Conservation (phyloP, 2,329 filamentous ascomycete species). For the Aspergillus nomiae region DNA sequence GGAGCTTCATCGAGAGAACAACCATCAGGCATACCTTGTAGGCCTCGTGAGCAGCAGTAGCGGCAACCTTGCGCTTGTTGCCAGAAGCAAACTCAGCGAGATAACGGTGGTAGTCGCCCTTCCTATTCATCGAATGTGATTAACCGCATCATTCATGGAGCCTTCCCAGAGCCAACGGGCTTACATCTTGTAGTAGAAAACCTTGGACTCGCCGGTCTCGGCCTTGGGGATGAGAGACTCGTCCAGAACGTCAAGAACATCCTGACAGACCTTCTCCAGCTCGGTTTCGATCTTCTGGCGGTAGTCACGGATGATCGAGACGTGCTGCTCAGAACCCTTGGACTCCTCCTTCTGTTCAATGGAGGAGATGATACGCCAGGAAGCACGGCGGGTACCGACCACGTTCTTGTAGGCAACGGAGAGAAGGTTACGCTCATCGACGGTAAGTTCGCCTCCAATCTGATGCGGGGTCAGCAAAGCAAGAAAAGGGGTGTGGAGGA, state of each 20-base stretch:
- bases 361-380: constrained; percentile 98
- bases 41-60: constrained; percentile 91
- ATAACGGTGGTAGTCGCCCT: constrained; percentile 99
- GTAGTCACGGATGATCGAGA: constrained; percentile 91
- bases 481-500: constrained; percentile 14
- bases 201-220: constrained; percentile 96
- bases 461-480: constrained; percentile 35
- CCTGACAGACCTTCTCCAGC: constrained; percentile 97
- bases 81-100: constrained; percentile 94
- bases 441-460: constrained; percentile 68
- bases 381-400: constrained; percentile 94
- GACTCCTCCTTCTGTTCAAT: constrained; percentile 99
- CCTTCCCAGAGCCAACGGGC: constrained; percentile 53
- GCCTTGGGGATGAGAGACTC: constrained; percentile 93
- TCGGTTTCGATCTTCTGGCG: constrained; percentile 97
- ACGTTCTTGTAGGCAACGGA: constrained; percentile 99
- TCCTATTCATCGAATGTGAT: constrained; percentile 66
- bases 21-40: constrained; percentile 75
- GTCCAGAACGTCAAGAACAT: constrained; percentile 93
- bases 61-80: constrained; percentile 92
- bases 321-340: constrained; percentile 95
- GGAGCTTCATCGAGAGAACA: neutral
- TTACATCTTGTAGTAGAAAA: constrained; percentile 99
- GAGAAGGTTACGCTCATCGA: constrained; percentile 84
- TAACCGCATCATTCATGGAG: constrained; percentile 69